A percentile compares a stretch with the other conserved stretches of the same genome.
These are phyloP conservation scores for Cairneyella variabilis DNA, from an alignment of 495 filamentous ascomycete genomes.

Conservation along the genomic window DNA sequence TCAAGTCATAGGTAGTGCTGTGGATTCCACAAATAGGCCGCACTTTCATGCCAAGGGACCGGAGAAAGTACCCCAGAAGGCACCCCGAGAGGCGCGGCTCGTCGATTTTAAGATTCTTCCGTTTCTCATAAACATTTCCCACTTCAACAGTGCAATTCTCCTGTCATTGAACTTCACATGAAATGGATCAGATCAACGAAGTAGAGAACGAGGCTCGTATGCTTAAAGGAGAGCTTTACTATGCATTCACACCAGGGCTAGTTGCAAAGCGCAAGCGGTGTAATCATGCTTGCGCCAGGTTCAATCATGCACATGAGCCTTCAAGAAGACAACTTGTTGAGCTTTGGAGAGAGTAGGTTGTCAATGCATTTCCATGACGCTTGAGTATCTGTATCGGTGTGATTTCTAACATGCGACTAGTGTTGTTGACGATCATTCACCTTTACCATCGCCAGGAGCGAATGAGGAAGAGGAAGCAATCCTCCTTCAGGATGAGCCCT, in stretches of 20 bases:
- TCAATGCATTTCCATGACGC: background rate
- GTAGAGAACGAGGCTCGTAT: constrained; percentile 44
- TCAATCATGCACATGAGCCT: constrained; percentile 58
- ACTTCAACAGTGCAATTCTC: background rate
- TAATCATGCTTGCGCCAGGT: constrained; percentile 52
- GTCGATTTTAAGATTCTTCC: too few species aligned
- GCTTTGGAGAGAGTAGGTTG: constrained; percentile 70
- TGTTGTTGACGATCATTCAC: constrained; percentile 53
- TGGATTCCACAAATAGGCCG: too few species aligned
- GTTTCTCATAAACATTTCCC: too few species aligned
- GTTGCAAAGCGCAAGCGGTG: constrained; percentile 54
- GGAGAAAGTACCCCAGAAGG: too few species aligned
- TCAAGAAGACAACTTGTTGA: constrained; percentile 55
- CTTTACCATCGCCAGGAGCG: constrained; percentile 52
- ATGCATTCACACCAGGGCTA: constrained; percentile 43
- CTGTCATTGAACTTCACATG: background rate
- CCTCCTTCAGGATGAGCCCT: constrained; percentile 57
- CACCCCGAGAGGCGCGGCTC: too few species aligned
- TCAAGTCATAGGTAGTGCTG: too few species aligned
- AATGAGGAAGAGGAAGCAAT: constrained; percentile 56
- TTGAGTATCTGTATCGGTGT: too few species aligned
- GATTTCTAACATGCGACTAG: constrained; percentile 33
- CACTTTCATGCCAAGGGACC: too few species aligned
- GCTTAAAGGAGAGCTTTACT: constrained; percentile 49
- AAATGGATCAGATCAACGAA: constrained; percentile 16